A percentile compares a stretch with the other conserved stretches of the same genome.
phyloP scores from a whole-genome alignment of 1,139 yeast genomes.

The Zhuliangozyma parablackwelliae region DNA sequence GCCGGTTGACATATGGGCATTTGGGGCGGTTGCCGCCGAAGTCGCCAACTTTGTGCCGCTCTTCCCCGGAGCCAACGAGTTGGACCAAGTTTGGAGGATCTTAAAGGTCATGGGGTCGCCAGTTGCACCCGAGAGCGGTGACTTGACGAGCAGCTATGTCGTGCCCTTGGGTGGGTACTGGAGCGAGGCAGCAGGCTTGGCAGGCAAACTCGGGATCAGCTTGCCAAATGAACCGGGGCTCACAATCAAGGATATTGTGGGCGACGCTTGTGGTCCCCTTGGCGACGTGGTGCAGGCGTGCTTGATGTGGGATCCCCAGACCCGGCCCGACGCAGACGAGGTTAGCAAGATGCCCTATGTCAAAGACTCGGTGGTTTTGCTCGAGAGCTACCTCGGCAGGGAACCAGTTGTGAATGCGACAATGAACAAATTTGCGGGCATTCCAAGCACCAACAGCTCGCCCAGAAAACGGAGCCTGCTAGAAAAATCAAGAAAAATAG shows the following conservation, averaged over 20 bases:
- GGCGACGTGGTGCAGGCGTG: conserved; percentile 53
- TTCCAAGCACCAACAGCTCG: no score
- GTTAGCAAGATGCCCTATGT: conserved; percentile 53
- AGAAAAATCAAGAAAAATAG: conserved; percentile 5
- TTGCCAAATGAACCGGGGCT: conserved; percentile 43
- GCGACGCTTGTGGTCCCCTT: conserved; percentile 20
- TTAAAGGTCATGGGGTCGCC: conserved; percentile 73
- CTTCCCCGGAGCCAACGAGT: conserved; percentile 77
- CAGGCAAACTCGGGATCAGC: conserved; percentile 47
- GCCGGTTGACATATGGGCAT: conserved; percentile 93
- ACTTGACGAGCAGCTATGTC: conserved; percentile 13
- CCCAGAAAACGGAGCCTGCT: not conserved
- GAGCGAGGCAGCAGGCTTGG: conserved; percentile 54
- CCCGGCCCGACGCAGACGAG: conserved; percentile 44
- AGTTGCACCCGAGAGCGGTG: conserved; percentile 9
- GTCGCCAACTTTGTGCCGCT: conserved; percentile 71
- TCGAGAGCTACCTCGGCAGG: conserved; percentile 8
- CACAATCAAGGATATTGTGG: conserved; percentile 22
- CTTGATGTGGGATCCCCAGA: conserved; percentile 61
- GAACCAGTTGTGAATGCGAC: conserved; percentile 2
- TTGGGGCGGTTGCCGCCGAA: conserved; percentile 83
- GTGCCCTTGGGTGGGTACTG: conserved; percentile 64
- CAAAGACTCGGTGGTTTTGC: conserved; percentile 25
- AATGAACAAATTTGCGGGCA: no score
- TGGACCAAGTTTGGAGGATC: conserved; percentile 72